These are phyloP conservation scores for Alternaria consortialis DNA, from an alignment of 2,329 filamentous ascomycete species.

Conservation along the genomic window DNA sequence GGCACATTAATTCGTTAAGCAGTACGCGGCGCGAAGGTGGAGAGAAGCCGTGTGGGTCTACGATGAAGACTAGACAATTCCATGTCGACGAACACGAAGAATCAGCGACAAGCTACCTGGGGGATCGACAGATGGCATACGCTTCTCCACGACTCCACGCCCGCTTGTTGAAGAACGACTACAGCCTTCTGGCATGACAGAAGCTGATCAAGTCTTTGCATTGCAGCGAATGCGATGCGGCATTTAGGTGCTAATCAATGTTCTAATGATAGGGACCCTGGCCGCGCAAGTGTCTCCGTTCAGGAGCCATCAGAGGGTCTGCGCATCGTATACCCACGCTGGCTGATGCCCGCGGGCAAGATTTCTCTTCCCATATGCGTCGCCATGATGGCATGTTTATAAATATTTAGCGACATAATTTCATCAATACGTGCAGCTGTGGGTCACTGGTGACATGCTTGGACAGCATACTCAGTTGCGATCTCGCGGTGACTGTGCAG, in stretches of 20 bases:
- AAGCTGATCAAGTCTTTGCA: neutral
- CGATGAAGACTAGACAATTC: conserved; percentile 13
- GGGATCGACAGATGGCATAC: conserved; percentile 19
- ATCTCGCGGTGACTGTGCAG: neutral
- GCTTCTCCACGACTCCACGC: conserved; percentile 15
- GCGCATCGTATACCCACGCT: neutral
- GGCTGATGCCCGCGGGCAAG: neutral
- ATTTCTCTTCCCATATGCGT: neutral
- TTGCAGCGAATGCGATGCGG: conserved; percentile 2
- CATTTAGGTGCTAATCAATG: neutral
- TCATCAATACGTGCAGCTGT: neutral
- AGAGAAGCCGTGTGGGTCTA: conserved; percentile 21
- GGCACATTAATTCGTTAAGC: conserved; percentile 18
- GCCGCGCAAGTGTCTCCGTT: neutral
- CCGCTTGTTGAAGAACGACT: neutral
- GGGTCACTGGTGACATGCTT: neutral
- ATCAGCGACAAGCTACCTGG: conserved; percentile 6
- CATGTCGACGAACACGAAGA: conserved; percentile 3
- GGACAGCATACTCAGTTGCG: neutral
- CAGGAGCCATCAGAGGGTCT: neutral
- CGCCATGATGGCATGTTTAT: neutral
- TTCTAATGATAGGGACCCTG: neutral
- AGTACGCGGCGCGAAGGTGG: conserved; percentile 20
- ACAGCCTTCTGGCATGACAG: neutral
- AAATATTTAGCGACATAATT: neutral